Conservation (phyloP, 805 yeast species). For the Teunomyces lycoperdinae region DNA sequence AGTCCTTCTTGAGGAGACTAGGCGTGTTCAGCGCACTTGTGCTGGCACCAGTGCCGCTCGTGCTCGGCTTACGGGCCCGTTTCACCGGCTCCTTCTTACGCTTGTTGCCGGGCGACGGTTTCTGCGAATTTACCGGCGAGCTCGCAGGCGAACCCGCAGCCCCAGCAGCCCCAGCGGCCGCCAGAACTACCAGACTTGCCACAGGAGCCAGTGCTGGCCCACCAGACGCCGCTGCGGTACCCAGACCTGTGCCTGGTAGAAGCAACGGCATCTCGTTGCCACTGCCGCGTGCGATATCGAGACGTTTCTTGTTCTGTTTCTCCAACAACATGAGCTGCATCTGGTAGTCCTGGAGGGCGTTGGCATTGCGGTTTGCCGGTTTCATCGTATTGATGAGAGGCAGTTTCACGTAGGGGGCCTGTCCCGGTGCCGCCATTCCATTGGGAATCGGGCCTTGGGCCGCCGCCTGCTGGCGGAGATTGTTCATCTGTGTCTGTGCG, state of each 20-base stretch:
- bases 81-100: conserved; percentile 33
- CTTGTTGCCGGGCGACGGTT: conserved; percentile 31
- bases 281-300: conserved; percentile 48
- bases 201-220: background rate
- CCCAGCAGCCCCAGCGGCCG: background rate
- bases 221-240: background rate
- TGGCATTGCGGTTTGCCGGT: conserved; percentile 27
- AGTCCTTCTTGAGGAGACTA: conserved; percentile 33
- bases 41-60: conserved; percentile 14
- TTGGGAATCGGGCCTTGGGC: conserved; percentile 15
- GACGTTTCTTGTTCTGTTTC: conserved; percentile 67
- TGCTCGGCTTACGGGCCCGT: conserved; percentile 33
- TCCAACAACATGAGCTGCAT: conserved; percentile 74
- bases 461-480: conserved; percentile 44
- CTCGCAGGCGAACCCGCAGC: conserved; percentile 8
- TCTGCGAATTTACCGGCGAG: conserved; percentile 34
- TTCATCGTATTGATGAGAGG: background rate
- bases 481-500: conserved; percentile 51
- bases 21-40: conserved; percentile 17
- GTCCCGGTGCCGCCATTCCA: background rate
- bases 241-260: conserved; percentile 10
- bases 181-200: too few species aligned
- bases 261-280: conserved; percentile 13
- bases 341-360: conserved; percentile 79
- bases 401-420: background rate